phyloP scores from a whole-genome alignment of 768 basidiomycete genomes.

The Mycena latifolia region DNA sequence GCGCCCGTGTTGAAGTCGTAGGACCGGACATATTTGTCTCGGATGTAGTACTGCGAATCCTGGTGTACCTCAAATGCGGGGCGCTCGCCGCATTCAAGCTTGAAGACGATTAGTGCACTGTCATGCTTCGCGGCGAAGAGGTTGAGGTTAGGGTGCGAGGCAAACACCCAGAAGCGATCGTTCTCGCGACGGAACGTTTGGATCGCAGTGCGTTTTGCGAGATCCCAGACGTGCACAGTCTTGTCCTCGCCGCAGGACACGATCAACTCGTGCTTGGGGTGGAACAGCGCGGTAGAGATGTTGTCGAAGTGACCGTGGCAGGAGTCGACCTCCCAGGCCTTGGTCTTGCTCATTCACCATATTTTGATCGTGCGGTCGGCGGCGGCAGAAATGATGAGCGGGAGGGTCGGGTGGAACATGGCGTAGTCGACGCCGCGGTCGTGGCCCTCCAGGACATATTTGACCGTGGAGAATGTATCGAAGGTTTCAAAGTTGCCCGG shows the following conservation, averaged over 20 bases:
- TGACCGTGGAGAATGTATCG: slow-evolving; percentile 93
- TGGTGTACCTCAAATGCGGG: slow-evolving; percentile 95
- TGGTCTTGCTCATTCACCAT: slow-evolving; percentile 99
- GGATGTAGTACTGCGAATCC: slow-evolving; percentile 94
- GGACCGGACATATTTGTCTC: slow-evolving; percentile 97
- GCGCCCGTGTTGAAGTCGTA: slow-evolving; percentile 94
- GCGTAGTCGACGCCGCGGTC: slow-evolving; percentile 98
- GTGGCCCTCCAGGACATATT: slow-evolving; percentile 97
- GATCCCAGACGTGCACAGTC: slow-evolving; percentile 99
- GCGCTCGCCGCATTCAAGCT: slow-evolving; percentile 97
- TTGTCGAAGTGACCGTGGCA: slow-evolving; percentile 99
- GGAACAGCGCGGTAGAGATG: slow-evolving; percentile 94
- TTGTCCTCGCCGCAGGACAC: slow-evolving; percentile 99
- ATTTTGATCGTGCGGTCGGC: slow-evolving; percentile 99
- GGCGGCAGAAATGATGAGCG: slow-evolving; percentile 95
- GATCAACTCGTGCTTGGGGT: slow-evolving; percentile 97
- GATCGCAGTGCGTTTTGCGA: slow-evolving; percentile 93
- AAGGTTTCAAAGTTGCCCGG: slow-evolving; percentile 88
- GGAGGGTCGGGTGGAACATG: slow-evolving; percentile 96
- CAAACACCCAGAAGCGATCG: slow-evolving; percentile 98
- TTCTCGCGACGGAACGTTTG: slow-evolving; percentile 98
- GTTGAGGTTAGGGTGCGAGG: slow-evolving; percentile 96
- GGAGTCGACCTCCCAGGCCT: slow-evolving; percentile 99
- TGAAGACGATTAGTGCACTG: slow-evolving; percentile 98
- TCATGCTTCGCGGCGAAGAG: slow-evolving; percentile 99